These are phyloP conservation scores for Clohesyomyces aquaticus DNA, from an alignment of 495 filamentous ascomycete genomes.

Conservation along the genomic window DNA sequence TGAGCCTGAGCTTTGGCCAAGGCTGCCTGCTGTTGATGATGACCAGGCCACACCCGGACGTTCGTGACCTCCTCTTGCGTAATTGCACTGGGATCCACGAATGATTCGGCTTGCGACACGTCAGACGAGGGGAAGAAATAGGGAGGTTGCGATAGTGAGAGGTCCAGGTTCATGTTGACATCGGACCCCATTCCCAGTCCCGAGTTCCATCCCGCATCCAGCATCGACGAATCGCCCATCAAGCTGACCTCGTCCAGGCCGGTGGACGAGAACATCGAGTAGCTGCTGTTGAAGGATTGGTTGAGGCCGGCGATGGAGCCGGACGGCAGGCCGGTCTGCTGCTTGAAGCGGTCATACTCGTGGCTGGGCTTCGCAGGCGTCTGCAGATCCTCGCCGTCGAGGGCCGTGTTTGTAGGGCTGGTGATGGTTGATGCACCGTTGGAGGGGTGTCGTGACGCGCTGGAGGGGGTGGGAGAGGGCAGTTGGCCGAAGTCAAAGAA, in stretches of 20 bases:
- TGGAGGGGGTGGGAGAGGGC: slow-evolving; percentile 37
- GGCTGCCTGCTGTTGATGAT: slow-evolving; percentile 88
- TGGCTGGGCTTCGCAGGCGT: slow-evolving; percentile 79
- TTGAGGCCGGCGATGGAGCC: slow-evolving; percentile 74
- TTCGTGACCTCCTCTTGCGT: slow-evolving; percentile 60
- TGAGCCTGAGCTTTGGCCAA: slow-evolving; percentile 75
- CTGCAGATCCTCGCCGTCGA: slow-evolving; percentile 52
- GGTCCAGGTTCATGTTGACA: slow-evolving; percentile 60
- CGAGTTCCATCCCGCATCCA: slow-evolving; percentile 51
- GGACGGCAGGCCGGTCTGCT: slow-evolving; percentile 85
- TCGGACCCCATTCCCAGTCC: slow-evolving; percentile 56
- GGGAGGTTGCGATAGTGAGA: slow-evolving; percentile 51
- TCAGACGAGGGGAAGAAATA: slow-evolving; percentile 52
- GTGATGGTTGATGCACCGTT: slow-evolving; percentile 31
- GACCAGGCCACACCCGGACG: slow-evolving; percentile 80
- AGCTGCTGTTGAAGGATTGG: slow-evolving; percentile 59
- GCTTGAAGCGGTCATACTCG: slow-evolving; percentile 87
- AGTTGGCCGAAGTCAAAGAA: slow-evolving; percentile 47
- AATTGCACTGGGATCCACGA: slow-evolving; percentile 73
- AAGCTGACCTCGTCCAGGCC: slow-evolving; percentile 52
- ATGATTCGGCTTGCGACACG: slow-evolving; percentile 45
- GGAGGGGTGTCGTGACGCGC: slow-evolving; percentile 25
- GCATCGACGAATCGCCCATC: slow-evolving; percentile 41
- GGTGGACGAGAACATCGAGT: slow-evolving; percentile 52
- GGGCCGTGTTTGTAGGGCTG: slow-evolving; percentile 36